Evolutionary conservation across 805 yeast species (phyloP).

Genomic region (Nakazawaea ambrosiae): DNA sequence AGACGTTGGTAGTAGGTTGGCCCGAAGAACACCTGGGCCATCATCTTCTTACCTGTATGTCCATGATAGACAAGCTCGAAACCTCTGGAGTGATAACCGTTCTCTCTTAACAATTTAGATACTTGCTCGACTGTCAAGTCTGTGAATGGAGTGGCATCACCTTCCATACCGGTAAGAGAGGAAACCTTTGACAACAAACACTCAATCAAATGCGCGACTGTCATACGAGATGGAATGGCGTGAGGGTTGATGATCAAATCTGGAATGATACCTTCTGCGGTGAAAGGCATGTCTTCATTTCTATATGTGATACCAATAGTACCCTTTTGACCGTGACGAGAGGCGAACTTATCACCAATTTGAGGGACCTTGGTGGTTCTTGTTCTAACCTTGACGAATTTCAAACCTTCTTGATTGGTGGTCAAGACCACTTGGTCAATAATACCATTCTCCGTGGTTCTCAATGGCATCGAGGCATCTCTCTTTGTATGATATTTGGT

Average conservation of each 20-base stretch:
- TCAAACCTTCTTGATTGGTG: constrained; percentile 96
- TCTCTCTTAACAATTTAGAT: constrained; percentile 84
- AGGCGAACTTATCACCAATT: constrained; percentile 98
- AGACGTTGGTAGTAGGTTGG: constrained; percentile 98
- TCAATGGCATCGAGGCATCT: constrained; percentile 95
- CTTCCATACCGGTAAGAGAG: constrained; percentile 90
- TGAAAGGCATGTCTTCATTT: constrained; percentile 98
- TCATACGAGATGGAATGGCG: constrained; percentile 99
- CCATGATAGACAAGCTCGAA: constrained; percentile 99
- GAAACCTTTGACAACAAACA: constrained; percentile 95
- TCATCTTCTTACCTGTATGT: constrained; percentile 94
- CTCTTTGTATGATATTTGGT: constrained; percentile 97
- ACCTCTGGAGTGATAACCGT: constrained; percentile 97
- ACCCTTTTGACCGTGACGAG: constrained; percentile 99
- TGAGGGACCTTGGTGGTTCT: constrained; percentile 98
- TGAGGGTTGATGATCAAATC: constrained; percentile 97
- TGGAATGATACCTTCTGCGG: constrained; percentile 93
- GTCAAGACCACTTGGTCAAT: constrained; percentile 96
- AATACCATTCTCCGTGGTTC: constrained; percentile 96
- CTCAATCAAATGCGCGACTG: constrained; percentile 98
- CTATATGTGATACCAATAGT: constrained; percentile 98
- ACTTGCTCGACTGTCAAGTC: constrained; percentile 98
- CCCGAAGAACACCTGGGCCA: constrained; percentile 99
- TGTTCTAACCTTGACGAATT: constrained; percentile 96
- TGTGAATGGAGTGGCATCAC: constrained; percentile 99